Base-by-base conservation (phyloP, 169 alveolate genomes). In the Eimeria acervulina region DNA sequence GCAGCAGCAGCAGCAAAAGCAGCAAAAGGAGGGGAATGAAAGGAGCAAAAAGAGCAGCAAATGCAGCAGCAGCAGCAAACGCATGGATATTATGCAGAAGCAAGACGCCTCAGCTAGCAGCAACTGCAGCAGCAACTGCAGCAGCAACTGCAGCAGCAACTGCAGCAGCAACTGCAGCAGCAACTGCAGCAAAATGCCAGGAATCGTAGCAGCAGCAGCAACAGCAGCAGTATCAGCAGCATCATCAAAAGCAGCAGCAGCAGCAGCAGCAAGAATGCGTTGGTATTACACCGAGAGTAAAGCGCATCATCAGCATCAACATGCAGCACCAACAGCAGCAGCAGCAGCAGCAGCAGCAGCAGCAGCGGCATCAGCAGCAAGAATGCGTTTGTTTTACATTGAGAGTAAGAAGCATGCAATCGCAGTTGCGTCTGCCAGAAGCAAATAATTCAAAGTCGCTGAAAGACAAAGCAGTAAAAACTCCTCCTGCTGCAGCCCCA, bases 371-470 rank as follows among this genome's bases (percentile, higher is more conserved):
- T 26, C 40, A 13, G 40, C 40, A n/a, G n/a, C n/a, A n/a, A n/a
- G n/a, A n/a, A n/a, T n/a, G n/a, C n/a, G n/a, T n/a, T n/a, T n/a
- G n/a, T n/a, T n/a, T n/a, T 28, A 74, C 85, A 12, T 74, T 17
- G n/a, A 74, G 85, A 8, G 85, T 74, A 31, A 31, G 59, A 15
- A 15, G 51, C 85, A 74, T 74, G 52, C 28, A 74, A 17, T 33
- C 15, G 59, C 85, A 74, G 85, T 74, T 74, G 85, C 85, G 85
- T n/a, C 85, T 28, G n/a, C 85, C 85, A 13, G 85, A 74, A 52
- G 59, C 28, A 31, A 74, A 74, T 44, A 74, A 19, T 52, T 74
- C 85, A 36, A 74, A 74, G 59, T 15, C 10, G 26, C 38, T 31
- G 85, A 33, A 74, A 38, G 85, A 74, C 15, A 44, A 52, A 33